Conservation (phyloP, 179 eudicot species). For the Beta corolliflora region DNA sequence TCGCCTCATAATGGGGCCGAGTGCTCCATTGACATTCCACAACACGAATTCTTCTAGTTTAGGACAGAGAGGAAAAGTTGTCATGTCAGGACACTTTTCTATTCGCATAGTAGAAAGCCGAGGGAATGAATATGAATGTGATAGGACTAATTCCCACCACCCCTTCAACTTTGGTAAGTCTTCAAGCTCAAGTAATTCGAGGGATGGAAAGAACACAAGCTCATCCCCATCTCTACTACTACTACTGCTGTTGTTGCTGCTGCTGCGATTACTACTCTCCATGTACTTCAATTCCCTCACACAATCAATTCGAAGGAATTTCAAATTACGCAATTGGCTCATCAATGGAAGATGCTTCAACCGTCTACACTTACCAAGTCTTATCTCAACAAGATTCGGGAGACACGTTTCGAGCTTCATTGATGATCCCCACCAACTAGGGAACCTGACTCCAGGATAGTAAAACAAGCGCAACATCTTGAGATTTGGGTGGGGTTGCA, state of each 20-base stretch:
- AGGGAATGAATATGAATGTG: not conserved
- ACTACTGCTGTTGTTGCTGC: no score
- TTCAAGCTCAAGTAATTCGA: not conserved
- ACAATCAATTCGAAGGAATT: not conserved
- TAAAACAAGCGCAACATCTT: accelerated
- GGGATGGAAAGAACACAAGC: constrained; percentile 21
- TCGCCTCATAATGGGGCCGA: not conserved
- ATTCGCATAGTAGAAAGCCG: not conserved
- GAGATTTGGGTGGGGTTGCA: not conserved
- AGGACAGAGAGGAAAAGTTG: constrained; percentile 16
- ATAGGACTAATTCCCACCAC: constrained; percentile 9
- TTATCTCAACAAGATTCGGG: constrained; percentile 7
- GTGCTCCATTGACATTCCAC: not conserved
- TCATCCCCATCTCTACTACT: not conserved
- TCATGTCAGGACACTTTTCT: not conserved
- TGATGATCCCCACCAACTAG: not conserved
- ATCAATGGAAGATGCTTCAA: constrained; percentile 15
- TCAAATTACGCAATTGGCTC: constrained; percentile 1
- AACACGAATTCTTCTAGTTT: not conserved
- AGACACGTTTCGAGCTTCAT: not conserved
- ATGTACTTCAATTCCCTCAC: not conserved
- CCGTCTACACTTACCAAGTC: accelerated
- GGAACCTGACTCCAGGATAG: not conserved
- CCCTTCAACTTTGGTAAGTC: constrained; percentile 3
- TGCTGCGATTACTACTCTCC: not conserved